Conservation (phyloP, 2,329 filamentous ascomycete species). For the Aspergillus sp. region DNA sequence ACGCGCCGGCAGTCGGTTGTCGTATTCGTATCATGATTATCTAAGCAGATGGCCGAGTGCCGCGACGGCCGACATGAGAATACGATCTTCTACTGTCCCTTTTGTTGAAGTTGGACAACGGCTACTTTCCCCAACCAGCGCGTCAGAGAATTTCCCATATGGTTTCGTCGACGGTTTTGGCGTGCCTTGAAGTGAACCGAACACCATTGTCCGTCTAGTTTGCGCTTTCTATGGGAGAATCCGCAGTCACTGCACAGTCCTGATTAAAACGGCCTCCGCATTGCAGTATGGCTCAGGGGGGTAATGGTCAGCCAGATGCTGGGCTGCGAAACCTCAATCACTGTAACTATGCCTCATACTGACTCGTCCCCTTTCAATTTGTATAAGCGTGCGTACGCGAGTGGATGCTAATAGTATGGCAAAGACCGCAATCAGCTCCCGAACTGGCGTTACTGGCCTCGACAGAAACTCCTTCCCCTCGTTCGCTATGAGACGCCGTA, state of each 20-base stretch:
- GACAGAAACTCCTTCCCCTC: slow-evolving; percentile 73
- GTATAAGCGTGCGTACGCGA: slow-evolving; percentile 7
- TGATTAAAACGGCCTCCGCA: slow-evolving; percentile 12
- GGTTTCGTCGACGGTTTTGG: background rate
- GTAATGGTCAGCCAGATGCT: slow-evolving; percentile 45
- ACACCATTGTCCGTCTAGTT: background rate
- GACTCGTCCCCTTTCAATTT: background rate
- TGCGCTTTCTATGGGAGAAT: slow-evolving; percentile 16
- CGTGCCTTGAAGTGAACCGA: background rate
- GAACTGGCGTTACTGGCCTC: slow-evolving; percentile 76
- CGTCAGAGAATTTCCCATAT: too few species aligned
- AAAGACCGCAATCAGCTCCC: slow-evolving; percentile 77
- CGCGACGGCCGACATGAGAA: too few species aligned
- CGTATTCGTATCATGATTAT: too few species aligned
- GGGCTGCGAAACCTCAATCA: slow-evolving; percentile 74
- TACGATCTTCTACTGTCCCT: too few species aligned
- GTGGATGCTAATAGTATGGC: background rate
- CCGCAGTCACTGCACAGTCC: slow-evolving; percentile 9
- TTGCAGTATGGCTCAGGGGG: slow-evolving; percentile 31
- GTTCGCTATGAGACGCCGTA: slow-evolving; percentile 94
- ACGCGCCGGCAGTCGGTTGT: too few species aligned
- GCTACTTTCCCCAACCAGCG: too few species aligned
- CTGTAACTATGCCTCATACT: slow-evolving; percentile 39
- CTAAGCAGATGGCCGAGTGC: too few species aligned
- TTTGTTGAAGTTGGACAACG: too few species aligned